Conservation (phyloP, 345 rosid genomes). For the Iberis pinnata region DNA sequence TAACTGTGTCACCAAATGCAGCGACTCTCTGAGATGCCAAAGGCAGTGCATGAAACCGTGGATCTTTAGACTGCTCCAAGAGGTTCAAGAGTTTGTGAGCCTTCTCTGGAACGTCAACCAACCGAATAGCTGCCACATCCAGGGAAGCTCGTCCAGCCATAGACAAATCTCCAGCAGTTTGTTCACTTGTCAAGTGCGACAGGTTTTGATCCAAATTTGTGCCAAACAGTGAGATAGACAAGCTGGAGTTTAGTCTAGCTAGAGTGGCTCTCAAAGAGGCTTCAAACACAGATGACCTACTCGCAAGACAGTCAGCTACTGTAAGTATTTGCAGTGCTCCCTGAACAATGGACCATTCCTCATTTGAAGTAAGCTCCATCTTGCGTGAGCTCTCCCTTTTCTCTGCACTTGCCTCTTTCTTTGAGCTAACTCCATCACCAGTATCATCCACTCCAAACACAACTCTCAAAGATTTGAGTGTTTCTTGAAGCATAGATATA, state of each 20-base stretch:
- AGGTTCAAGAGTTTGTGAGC: slow-evolving; percentile 77
- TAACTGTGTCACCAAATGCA: slow-evolving; percentile 74
- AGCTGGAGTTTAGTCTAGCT: slow-evolving; percentile 80
- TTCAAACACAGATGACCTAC: slow-evolving; percentile 92
- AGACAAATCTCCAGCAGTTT: slow-evolving; percentile 43
- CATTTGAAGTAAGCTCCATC: slow-evolving; percentile 63
- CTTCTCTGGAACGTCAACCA: slow-evolving; percentile 79
- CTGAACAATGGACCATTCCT: slow-evolving; percentile 98
- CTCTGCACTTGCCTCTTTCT: slow-evolving; percentile 52
- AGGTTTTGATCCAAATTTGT: slow-evolving; percentile 67
- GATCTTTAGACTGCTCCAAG: slow-evolving; percentile 94
- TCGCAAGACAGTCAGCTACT: slow-evolving; percentile 88
- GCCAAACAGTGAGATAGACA: slow-evolving; percentile 68
- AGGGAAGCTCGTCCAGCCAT: slow-evolving; percentile 76
- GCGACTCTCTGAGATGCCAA: slow-evolving; percentile 86
- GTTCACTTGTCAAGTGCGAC: slow-evolving; percentile 40
- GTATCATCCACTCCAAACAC: slow-evolving; percentile 78
- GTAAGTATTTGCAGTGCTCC: slow-evolving; percentile 94
- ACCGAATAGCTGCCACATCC: slow-evolving; percentile 82
- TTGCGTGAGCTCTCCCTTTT: slow-evolving; percentile 52
- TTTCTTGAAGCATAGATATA: slow-evolving; percentile 81
- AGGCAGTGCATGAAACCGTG: slow-evolving; percentile 93
- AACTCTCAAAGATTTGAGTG: slow-evolving; percentile 85
- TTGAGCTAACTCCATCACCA: slow-evolving; percentile 42
- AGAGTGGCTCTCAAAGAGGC: slow-evolving; percentile 90